Evolutionary conservation across 2,329 filamentous ascomycete species (phyloP).

Genomic region (Neopestalotiopsis sp.): DNA sequence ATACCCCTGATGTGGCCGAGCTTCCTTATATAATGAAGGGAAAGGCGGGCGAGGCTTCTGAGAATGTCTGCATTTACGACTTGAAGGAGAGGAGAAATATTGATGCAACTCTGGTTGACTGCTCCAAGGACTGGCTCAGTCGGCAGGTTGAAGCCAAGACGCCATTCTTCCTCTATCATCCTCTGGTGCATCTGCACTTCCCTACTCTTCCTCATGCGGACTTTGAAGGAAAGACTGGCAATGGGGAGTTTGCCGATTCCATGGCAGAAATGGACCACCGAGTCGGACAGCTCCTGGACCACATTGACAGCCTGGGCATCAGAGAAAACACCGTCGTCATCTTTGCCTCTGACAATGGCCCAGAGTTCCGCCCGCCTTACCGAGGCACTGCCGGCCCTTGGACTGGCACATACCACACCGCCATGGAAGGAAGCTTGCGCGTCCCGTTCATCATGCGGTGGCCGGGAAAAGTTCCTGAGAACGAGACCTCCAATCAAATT

Average conservation of each 20-base stretch:
- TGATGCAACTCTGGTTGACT: neutral
- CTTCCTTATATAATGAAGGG: neutral
- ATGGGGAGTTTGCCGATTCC: neutral
- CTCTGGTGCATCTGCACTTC: neutral
- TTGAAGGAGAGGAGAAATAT: neutral
- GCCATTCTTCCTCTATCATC: neutral
- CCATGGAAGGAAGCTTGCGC: slow-evolving; percentile 41
- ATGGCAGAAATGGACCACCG: slow-evolving; percentile 2
- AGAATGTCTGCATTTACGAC: neutral
- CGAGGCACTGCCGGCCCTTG: slow-evolving; percentile 39
- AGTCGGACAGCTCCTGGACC: slow-evolving; percentile 37
- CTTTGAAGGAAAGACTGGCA: slow-evolving; percentile 1
- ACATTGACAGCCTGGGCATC: slow-evolving; percentile 34
- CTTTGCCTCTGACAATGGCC: slow-evolving; percentile 42
- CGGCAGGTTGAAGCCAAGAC: neutral
- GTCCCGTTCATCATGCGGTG: slow-evolving; percentile 41
- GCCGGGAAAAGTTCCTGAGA: slow-evolving; percentile 34
- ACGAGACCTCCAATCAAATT: slow-evolving; percentile 33
- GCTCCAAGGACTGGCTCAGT: neutral
- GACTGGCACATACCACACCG: slow-evolving; percentile 41
- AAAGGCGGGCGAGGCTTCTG: neutral
- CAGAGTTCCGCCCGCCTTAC: slow-evolving; percentile 38
- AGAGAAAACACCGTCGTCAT: slow-evolving; percentile 38
- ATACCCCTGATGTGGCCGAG: neutral
- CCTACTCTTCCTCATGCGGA: neutral